Evolutionary conservation across 192 early-diverging fungal genomes (phyloP), one percentile per base, ranked within the genome.

Genomic region (Backusella circina): DNA sequence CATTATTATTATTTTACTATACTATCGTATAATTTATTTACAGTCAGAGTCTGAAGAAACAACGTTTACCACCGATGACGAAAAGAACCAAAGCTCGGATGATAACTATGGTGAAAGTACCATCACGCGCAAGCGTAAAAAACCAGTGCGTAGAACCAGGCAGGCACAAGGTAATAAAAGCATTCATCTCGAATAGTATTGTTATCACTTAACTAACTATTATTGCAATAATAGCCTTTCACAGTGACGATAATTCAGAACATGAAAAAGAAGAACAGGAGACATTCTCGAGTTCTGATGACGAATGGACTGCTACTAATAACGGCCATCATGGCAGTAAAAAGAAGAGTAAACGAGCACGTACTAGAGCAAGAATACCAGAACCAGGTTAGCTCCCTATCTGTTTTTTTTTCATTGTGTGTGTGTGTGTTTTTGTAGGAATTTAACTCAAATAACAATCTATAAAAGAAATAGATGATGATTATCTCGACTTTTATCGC

Each of bases 401-500:
- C 32, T 36, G 51, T 26, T 12, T 8, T 35, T 37, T 9, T 35
- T 23, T 33, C 28, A 28, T 23, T 37, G 12, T 16, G n/a, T n/a
- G n/a, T n/a, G n/a, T n/a, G n/a, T n/a, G n/a, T n/a, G n/a, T n/a
- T n/a, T n/a, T n/a, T n/a, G n/a, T n/a, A n/a, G n/a, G n/a, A n/a
- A n/a, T n/a, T n/a, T n/a, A n/a, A n/a, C n/a, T n/a, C n/a, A n/a
- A n/a, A n/a, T n/a, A n/a, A 26, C 10, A 41, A 72, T 31, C 33
- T 33, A 73, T 30, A 73, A 73, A 18, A 31, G 54, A 57, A 57
- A 8, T 57, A 57, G 54, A 57, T 57, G 54, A 57, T 57, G 54
- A 57, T 57, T 57, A 57, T 57, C n/a, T 57, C 23, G 78, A 78
- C 39, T 74, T 65, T 31, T 71, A 77, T 26, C 75, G 81, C 8